Percentiles rank a stretch among this genome's conserved stretches.
Conservation (phyloP, 768 basidiomycete genomes). For the Chalciporus piperatus region DNA sequence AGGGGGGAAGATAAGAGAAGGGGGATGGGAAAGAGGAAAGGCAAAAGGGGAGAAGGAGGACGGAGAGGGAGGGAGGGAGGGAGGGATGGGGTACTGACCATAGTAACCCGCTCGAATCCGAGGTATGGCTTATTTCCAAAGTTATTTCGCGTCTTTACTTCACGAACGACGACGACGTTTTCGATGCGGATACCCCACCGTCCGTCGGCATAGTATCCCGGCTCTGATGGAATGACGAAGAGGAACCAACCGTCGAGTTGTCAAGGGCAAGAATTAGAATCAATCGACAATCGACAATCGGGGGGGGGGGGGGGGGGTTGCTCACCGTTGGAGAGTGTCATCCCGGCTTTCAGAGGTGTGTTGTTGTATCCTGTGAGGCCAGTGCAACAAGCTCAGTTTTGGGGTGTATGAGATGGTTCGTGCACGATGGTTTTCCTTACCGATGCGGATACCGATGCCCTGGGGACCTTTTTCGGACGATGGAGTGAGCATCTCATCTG, state of each 20-base stretch:
- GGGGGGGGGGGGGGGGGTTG: no score
- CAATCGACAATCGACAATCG: no score
- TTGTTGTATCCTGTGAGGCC: slow-evolving; percentile 56
- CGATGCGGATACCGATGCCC: slow-evolving; percentile 46
- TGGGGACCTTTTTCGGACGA: slow-evolving; percentile 46
- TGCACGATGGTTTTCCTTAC: slow-evolving; percentile 14
- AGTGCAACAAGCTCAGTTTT: slow-evolving; percentile 2
- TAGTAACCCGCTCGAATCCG: slow-evolving; percentile 81
- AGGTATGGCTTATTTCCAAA: slow-evolving; percentile 85
- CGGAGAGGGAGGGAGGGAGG: background rate
- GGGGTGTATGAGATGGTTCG: background rate
- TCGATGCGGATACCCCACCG: slow-evolving; percentile 92
- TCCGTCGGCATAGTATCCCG: slow-evolving; percentile 91
- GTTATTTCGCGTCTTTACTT: slow-evolving; percentile 66
- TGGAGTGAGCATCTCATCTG: slow-evolving; percentile 4
- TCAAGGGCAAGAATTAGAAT: background rate
- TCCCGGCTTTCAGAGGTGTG: slow-evolving; percentile 72
- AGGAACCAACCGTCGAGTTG: background rate
- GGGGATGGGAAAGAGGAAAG: no score
- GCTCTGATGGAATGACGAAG: slow-evolving; percentile 46
- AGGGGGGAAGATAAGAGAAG: no score
- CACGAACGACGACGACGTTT: slow-evolving; percentile 76
- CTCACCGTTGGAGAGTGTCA: slow-evolving; percentile 84
- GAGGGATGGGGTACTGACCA: slow-evolving; percentile 56
- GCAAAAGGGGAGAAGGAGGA: no score